phyloP scores from a whole-genome alignment of 768 basidiomycete genomes.

The Trametes gibbosa region DNA sequence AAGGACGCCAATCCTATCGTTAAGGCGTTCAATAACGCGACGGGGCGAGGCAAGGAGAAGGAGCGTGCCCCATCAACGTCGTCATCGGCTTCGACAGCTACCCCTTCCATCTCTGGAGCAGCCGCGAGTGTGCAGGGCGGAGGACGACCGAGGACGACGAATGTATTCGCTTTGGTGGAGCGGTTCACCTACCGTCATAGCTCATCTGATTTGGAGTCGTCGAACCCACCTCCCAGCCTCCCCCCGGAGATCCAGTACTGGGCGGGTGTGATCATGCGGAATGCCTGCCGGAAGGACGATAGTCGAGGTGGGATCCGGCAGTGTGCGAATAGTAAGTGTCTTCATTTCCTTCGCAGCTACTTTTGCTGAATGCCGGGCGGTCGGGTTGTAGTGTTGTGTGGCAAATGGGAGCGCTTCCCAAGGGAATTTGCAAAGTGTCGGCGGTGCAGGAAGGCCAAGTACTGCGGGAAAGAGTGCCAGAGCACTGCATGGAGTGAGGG shows the following conservation, averaged over 20 bases:
- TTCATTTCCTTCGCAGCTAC: neutral
- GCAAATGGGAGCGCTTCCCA: slow-evolving; percentile 89
- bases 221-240: slow-evolving; percentile 63
- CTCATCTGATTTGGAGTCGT: slow-evolving; percentile 70
- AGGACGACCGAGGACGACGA: slow-evolving; percentile 55
- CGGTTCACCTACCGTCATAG: slow-evolving; percentile 94
- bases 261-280: slow-evolving; percentile 99
- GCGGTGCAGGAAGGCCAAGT: slow-evolving; percentile 95
- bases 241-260: slow-evolving; percentile 96
- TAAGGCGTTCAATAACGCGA: slow-evolving; percentile 42
- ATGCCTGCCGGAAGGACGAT: slow-evolving; percentile 98
- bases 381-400: slow-evolving; percentile 69
- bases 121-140: slow-evolving; percentile 14
- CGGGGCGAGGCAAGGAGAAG: slow-evolving; percentile 48
- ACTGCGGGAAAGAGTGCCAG: slow-evolving; percentile 97
- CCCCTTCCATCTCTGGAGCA: too few relatives aligned
- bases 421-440: slow-evolving; percentile 97
- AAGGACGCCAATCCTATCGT: slow-evolving; percentile 43
- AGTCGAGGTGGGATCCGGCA: slow-evolving; percentile 89
- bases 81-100: neutral
- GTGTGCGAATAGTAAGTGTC: slow-evolving; percentile 86
- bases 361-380: neutral
- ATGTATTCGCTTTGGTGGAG: slow-evolving; percentile 95
- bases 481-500: slow-evolving; percentile 96
- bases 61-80: slow-evolving; percentile 28